Conservation (phyloP, 169 alveolate genomes). For the Babesia ovata region DNA sequence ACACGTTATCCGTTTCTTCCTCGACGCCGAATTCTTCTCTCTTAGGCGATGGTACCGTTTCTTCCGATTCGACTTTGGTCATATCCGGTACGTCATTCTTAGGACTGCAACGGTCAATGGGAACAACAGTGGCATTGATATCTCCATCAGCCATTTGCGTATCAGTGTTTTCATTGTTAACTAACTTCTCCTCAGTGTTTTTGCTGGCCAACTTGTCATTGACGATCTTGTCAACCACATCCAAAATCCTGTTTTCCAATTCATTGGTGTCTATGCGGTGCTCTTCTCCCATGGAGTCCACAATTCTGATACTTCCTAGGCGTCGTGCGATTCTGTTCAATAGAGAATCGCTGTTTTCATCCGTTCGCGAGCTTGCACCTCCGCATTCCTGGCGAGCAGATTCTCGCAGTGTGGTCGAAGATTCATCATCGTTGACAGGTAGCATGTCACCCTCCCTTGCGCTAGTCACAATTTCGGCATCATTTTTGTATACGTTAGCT, state of each 20-base stretch:
- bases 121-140: background rate
- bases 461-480: background rate
- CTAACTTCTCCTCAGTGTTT: background rate
- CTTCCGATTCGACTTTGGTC: background rate
- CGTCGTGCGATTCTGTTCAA: background rate
- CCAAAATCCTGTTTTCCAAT: constrained; percentile 4
- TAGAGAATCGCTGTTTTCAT: background rate
- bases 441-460: background rate
- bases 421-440: background rate
- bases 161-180: background rate
- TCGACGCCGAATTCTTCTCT: no score
- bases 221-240: constrained; percentile 4
- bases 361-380: background rate
- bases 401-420: background rate
- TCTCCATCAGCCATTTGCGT: background rate
- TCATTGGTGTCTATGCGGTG: constrained; percentile 8
- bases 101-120: no score
- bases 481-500: background rate
- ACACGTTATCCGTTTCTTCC: background rate
- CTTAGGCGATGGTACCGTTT: background rate
- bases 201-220: background rate
- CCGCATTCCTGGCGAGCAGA: background rate
- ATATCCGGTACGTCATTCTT: no score
- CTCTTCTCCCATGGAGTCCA: constrained; percentile 23
- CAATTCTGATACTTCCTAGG: constrained; percentile 5